A percentile compares a stretch with the other conserved stretches of the same genome.
These are phyloP conservation scores for Penicillium sp. DNA, from an alignment of 2,329 filamentous ascomycete species.

Conservation along the genomic window DNA sequence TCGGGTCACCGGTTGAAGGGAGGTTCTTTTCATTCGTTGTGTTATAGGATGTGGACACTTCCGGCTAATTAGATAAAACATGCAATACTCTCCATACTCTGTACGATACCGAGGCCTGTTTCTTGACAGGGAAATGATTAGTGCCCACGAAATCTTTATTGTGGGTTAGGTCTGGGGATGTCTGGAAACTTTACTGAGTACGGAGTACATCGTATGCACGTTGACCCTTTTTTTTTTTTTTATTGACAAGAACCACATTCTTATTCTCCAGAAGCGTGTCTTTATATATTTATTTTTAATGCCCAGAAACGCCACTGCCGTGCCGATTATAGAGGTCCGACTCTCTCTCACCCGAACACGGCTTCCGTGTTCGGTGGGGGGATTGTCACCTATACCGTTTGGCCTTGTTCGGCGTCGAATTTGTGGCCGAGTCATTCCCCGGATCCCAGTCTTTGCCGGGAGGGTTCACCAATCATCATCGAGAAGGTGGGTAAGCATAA, in stretches of 20 bases:
- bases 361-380: slow-evolving; percentile 4
- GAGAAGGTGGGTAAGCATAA: slow-evolving; percentile 5
- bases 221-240: neutral
- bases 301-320: slow-evolving; percentile 3
- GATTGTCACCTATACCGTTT: slow-evolving; percentile 3
- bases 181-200: neutral
- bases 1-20: neutral
- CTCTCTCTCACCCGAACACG: slow-evolving; percentile 13
- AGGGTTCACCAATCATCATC: slow-evolving; percentile 7
- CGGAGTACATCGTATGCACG: neutral
- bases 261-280: neutral
- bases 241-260: neutral
- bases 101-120: neutral
- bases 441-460: slow-evolving; percentile 15
- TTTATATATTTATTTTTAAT: neutral
- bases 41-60: slow-evolving; percentile 8
- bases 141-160: neutral
- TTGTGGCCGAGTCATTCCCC: slow-evolving; percentile 22
- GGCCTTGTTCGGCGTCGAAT: slow-evolving; percentile 6
- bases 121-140: slow-evolving; percentile 2
- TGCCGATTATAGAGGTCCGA: slow-evolving; percentile 6
- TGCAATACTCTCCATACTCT: neutral
- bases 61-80: slow-evolving; percentile 11
- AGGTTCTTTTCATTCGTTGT: neutral
- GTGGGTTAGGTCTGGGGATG: slow-evolving; percentile 10